These are phyloP conservation scores for Candida adriatica DNA, from an alignment of 805 yeast genomes.

Conservation along the genomic window DNA sequence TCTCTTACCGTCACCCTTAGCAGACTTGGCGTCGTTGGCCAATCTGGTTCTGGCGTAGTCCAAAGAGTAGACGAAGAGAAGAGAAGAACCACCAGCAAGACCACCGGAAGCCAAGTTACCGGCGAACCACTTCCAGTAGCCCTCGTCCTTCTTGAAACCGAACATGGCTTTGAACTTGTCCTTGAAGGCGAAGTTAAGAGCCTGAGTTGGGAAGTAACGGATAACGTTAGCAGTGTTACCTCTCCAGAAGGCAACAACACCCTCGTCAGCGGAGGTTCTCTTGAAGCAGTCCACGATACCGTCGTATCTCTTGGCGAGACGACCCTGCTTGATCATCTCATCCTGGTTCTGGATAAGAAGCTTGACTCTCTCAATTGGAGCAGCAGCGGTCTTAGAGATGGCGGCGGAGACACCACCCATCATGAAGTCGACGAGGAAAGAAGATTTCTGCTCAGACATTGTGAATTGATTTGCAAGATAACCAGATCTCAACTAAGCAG, in stretches of 20 bases:
- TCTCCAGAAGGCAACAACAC: constrained; percentile 94
- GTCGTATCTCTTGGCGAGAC: constrained; percentile 75
- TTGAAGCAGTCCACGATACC: constrained; percentile 93
- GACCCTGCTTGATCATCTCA: constrained; percentile 97
- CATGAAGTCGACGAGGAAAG: constrained; percentile 62
- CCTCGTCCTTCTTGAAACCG: constrained; percentile 95
- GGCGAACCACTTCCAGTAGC: constrained; percentile 90
- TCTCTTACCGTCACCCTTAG: constrained; percentile 78
- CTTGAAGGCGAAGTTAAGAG: constrained; percentile 97
- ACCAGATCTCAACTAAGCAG: background rate
- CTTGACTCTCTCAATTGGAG: constrained; percentile 97
- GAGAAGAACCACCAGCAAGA: constrained; percentile 94
- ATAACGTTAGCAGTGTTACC: constrained; percentile 99
- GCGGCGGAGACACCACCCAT: constrained; percentile 99
- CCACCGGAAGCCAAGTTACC: constrained; percentile 99
- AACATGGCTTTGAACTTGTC: constrained; percentile 93
- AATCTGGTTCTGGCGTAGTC: constrained; percentile 99
- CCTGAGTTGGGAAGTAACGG: constrained; percentile 99
- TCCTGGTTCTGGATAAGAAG: constrained; percentile 95
- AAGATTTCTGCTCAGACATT: constrained; percentile 32
- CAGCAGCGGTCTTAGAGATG: constrained; percentile 95
- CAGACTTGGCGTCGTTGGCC: constrained; percentile 94
- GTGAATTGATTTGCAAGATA: constrained; percentile 4
- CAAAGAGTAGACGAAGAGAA: constrained; percentile 90
- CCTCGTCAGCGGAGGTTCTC: constrained; percentile 92